phyloP scores from a whole-genome alignment of 805 yeast genomes.

The Lipomyces sp. region DNA sequence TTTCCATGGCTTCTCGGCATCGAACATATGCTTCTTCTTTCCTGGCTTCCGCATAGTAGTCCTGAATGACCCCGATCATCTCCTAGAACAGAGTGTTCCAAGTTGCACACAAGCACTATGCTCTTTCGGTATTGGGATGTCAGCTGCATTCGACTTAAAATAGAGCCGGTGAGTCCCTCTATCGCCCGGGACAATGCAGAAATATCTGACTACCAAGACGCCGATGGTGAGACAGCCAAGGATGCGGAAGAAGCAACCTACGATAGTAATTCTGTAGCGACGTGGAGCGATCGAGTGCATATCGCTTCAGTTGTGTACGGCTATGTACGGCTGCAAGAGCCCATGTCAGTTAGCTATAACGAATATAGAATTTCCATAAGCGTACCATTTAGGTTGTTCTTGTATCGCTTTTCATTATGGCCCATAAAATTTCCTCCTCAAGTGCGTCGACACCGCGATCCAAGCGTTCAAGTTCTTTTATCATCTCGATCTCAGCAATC shows the following conservation, averaged over 20 bases:
- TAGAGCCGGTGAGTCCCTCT: background rate
- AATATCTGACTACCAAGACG: background rate
- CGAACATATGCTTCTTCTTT: constrained; percentile 32
- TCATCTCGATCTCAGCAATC: constrained; percentile 5
- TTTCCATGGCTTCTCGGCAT: constrained; percentile 41
- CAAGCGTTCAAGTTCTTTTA: constrained; percentile 6
- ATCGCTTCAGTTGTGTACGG: background rate
- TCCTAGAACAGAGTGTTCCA: background rate
- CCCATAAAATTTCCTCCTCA: constrained; percentile 17
- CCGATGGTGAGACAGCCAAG: background rate
- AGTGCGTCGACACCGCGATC: constrained; percentile 9
- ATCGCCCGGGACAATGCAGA: background rate
- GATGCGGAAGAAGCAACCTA: background rate
- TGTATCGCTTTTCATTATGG: constrained; percentile 7
- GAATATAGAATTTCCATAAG: background rate
- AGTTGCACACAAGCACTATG: background rate
- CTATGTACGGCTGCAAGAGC: background rate
- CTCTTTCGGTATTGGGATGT: background rate
- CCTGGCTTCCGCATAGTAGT: constrained; percentile 40
- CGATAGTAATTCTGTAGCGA: background rate
- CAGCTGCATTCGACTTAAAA: too few species aligned
- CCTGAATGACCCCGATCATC: constrained; percentile 11
- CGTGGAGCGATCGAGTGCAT: background rate
- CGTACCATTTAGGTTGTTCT: background rate
- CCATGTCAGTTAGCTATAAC: background rate